Evolutionary conservation across 2,329 filamentous ascomycete species (phyloP).

Genomic region (Neurospora sp.): DNA sequence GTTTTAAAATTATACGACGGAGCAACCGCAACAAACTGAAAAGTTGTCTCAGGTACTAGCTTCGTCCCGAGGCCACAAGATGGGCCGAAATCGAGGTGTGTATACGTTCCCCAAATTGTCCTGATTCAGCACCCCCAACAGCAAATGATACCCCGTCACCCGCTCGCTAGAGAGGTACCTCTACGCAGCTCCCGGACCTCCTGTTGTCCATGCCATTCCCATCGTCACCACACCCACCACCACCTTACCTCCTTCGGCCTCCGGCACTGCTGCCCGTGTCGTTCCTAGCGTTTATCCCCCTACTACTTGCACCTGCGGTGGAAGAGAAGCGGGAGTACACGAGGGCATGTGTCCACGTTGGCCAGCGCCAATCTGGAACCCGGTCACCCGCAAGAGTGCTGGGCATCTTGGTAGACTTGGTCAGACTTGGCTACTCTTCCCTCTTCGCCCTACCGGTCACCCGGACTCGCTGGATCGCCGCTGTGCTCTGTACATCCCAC

Average conservation of each 20-base stretch:
- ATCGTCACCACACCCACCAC: background rate
- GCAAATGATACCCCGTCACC: constrained; percentile 1
- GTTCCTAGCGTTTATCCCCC: background rate
- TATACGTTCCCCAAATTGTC: constrained; percentile 15
- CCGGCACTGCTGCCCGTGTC: background rate
- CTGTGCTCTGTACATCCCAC: background rate
- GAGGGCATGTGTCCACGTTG: background rate
- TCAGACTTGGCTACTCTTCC: background rate
- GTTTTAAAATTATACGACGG: background rate
- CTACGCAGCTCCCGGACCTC: background rate
- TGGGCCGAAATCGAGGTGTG: constrained; percentile 47
- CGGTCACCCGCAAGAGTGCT: background rate
- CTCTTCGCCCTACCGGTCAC: background rate
- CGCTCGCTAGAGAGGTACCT: background rate
- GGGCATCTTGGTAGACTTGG: background rate
- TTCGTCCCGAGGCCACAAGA: constrained; percentile 23
- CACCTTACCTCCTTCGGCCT: background rate
- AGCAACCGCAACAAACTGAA: background rate
- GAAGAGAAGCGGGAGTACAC: background rate
- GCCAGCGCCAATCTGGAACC: background rate
- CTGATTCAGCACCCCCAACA: constrained; percentile 10
- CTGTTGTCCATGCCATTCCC: background rate
- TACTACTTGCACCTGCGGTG: background rate
- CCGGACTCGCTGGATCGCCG: background rate
- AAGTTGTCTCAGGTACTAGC: background rate